Conservation (phyloP, 1,139 yeast species). For the Magnusiomyces sp. region DNA sequence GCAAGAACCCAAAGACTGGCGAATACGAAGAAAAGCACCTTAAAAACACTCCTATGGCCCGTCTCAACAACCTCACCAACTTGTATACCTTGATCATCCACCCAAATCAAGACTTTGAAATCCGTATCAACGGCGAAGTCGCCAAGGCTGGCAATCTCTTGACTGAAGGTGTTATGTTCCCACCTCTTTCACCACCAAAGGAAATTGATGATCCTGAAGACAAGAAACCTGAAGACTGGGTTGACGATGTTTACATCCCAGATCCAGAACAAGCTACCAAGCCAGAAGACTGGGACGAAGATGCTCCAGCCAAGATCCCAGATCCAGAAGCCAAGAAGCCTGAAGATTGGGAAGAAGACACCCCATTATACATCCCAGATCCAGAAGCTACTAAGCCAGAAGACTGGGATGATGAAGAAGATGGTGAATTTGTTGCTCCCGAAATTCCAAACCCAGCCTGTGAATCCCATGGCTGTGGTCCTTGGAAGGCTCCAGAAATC, state of each 20-base stretch:
- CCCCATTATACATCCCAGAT: slow-evolving; percentile 50
- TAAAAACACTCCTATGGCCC: slow-evolving; percentile 57
- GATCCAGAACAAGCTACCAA: slow-evolving; percentile 57
- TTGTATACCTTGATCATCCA: slow-evolving; percentile 70
- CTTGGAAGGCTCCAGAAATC: slow-evolving; percentile 56
- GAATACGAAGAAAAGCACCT: slow-evolving; percentile 61
- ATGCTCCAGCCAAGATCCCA: slow-evolving; percentile 48
- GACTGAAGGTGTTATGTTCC: slow-evolving; percentile 45
- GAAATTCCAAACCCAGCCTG: slow-evolving; percentile 67
- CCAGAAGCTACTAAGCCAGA: slow-evolving; percentile 59
- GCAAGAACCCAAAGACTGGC: slow-evolving; percentile 48
- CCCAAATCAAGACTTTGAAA: slow-evolving; percentile 59
- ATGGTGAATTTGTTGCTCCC: slow-evolving; percentile 76
- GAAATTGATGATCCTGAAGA: slow-evolving; percentile 57
- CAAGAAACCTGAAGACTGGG: slow-evolving; percentile 72
- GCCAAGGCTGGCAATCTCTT: slow-evolving; percentile 61
- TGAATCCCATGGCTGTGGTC: slow-evolving; percentile 64
- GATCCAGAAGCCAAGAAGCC: slow-evolving; percentile 67
- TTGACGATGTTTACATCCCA: slow-evolving; percentile 51
- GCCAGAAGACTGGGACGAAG: slow-evolving; percentile 80
- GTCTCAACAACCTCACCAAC: slow-evolving; percentile 45
- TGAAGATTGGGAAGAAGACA: slow-evolving; percentile 67
- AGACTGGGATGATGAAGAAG: slow-evolving; percentile 82
- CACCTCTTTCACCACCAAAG: slow-evolving; percentile 56
- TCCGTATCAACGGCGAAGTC: slow-evolving; percentile 72